Conservation (phyloP, 73 alveolate genomes). For the Tetrahymena thermophila region DNA sequence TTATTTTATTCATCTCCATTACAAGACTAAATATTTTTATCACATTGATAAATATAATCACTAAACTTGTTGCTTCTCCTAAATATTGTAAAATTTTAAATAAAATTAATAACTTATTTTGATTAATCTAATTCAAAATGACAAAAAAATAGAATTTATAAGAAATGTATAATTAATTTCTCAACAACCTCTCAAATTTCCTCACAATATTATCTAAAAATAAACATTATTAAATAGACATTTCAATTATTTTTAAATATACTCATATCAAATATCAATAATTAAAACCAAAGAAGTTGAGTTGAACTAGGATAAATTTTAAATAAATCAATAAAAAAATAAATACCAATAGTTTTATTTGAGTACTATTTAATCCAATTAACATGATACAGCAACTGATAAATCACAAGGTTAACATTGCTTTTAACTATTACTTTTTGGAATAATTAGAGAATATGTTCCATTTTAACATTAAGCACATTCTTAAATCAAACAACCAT, state of each 20-base stretch:
- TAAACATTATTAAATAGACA: too few species aligned
- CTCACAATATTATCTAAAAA: too few species aligned
- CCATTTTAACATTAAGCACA: background rate
- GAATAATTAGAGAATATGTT: background rate
- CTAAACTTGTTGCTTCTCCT: background rate
- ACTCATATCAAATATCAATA: too few species aligned
- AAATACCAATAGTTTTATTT: background rate
- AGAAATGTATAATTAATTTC: background rate
- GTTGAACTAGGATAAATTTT: too few species aligned
- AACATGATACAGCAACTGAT: background rate
- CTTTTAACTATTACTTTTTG: background rate
- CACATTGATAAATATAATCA: background rate
- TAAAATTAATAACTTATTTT: background rate
- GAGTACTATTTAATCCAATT: background rate
- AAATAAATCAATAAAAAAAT: too few species aligned
- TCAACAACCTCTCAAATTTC: too few species aligned
- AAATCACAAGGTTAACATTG: background rate
- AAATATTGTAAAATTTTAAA: too few species aligned
- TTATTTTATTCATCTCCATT: background rate
- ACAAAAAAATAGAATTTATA: background rate
- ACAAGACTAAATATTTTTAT: background rate
- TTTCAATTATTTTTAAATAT: too few species aligned
- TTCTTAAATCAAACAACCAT: background rate
- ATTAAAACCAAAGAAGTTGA: too few species aligned
- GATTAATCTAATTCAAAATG: background rate